Percentiles rank a stretch among this genome's conserved stretches.
Evolutionary conservation across 2,329 filamentous ascomycete species (phyloP).

Genomic region (Cladorrhinum sp.): DNA sequence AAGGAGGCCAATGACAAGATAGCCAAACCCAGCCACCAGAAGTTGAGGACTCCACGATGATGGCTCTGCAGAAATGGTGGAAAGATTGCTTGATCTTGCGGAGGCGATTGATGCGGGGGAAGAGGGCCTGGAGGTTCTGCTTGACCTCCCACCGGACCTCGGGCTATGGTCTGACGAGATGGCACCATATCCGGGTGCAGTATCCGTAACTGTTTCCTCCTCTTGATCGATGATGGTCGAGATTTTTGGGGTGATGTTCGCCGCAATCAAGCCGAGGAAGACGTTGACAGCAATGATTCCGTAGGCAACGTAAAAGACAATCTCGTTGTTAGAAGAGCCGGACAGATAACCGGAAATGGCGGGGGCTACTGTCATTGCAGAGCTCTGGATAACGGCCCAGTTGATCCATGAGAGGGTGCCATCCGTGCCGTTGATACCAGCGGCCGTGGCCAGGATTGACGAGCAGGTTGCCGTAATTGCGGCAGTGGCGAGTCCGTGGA

Average conservation of each 20-base stretch:
- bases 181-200: conserved; percentile 22
- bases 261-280: conserved; percentile 14
- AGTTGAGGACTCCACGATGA: conserved; percentile 15
- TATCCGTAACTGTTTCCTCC: background rate
- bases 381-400: conserved; percentile 22
- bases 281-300: conserved; percentile 16
- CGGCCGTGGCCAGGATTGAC: conserved; percentile 14
- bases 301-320: conserved; percentile 25
- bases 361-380: conserved; percentile 22
- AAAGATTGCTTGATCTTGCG: background rate
- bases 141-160: background rate
- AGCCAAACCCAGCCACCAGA: conserved; percentile 21
- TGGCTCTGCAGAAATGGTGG: background rate
- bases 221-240: background rate
- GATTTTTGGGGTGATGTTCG: background rate
- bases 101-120: conserved; percentile 12
- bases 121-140: conserved; percentile 16
- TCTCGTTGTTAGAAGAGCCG: conserved; percentile 4
- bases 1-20: conserved; percentile 22
- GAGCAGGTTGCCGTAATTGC: conserved; percentile 21
- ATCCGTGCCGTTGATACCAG: background rate
- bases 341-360: conserved; percentile 18
- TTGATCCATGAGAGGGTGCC: conserved; percentile 15
- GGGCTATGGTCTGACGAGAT: conserved; percentile 3
- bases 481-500: conserved; percentile 24